Evolutionary conservation across 495 filamentous ascomycete species (phyloP).

Genomic region (Symbiotaphrina buchneri): DNA sequence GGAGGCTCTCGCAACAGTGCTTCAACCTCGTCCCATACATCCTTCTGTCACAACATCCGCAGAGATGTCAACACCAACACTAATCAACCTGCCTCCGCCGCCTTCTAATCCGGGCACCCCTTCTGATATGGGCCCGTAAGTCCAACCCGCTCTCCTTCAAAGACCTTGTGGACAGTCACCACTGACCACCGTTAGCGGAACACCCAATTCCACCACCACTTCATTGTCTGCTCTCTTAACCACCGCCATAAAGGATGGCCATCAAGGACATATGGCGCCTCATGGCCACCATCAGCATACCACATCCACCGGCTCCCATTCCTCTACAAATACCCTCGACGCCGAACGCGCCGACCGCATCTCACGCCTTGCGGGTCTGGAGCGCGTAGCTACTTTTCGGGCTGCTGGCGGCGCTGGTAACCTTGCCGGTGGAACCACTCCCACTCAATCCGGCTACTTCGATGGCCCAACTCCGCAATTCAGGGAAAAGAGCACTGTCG

Average conservation of each 20-base stretch:
- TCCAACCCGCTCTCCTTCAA: conserved; percentile 5
- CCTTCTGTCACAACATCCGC: neutral
- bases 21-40: no score
- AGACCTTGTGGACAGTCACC: conserved; percentile 3
- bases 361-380: conserved; percentile 69
- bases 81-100: conserved; percentile 72
- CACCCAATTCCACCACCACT: conserved; percentile 73
- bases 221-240: conserved; percentile 73
- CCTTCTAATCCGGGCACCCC: conserved; percentile 74
- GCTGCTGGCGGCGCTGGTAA: conserved; percentile 17
- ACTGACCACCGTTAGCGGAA: conserved; percentile 32
- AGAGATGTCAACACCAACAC: conserved; percentile 29
- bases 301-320: conserved; percentile 28
- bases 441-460: conserved; percentile 35
- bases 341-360: conserved; percentile 88
- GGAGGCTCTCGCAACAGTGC: neutral
- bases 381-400: conserved; percentile 50
- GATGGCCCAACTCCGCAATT: conserved; percentile 33
- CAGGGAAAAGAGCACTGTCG: conserved; percentile 62
- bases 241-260: conserved; percentile 84
- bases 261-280: conserved; percentile 43
- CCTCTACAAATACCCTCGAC: conserved; percentile 43
- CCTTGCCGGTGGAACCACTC: conserved; percentile 8
- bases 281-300: conserved; percentile 12
- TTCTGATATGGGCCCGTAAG: conserved; percentile 71